phyloP scores from a whole-genome alignment of 257 asterid species.

The Jasminum sambac region DNA sequence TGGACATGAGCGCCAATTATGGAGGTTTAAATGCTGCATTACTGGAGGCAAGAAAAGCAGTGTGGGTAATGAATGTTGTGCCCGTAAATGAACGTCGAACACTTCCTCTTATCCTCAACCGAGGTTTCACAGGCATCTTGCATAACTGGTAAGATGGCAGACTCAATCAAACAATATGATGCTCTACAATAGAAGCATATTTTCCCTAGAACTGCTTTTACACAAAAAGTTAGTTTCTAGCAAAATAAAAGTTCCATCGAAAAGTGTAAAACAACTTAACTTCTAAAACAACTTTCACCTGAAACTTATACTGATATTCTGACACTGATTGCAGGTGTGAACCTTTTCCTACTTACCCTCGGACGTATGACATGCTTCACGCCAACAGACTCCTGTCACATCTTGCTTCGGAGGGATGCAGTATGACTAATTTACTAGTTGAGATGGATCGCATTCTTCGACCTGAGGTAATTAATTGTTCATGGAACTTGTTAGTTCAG shows the following conservation, averaged over 20 bases:
- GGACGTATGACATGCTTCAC: constrained; percentile 90
- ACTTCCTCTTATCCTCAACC: constrained; percentile 76
- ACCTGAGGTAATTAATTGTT: constrained; percentile 79
- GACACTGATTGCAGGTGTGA: constrained; percentile 65
- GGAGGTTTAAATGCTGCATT: constrained; percentile 81
- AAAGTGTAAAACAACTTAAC: background rate
- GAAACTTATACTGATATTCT: constrained; percentile 8
- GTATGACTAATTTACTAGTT: constrained; percentile 50
- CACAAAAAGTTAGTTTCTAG: background rate
- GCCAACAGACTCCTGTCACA: constrained; percentile 75
- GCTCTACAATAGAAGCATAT: background rate
- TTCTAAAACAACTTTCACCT: constrained; percentile 1
- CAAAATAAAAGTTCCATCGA: background rate
- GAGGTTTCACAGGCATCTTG: constrained; percentile 72
- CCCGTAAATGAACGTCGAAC: constrained; percentile 67
- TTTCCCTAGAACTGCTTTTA: background rate
- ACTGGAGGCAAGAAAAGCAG: constrained; percentile 69
- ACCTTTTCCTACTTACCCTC: constrained; percentile 94
- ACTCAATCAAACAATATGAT: background rate
- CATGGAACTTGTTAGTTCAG: background rate
- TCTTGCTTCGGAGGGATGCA: constrained; percentile 57
- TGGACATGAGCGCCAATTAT: constrained; percentile 92
- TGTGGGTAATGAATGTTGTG: constrained; percentile 95
- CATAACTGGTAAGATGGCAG: constrained; percentile 70
- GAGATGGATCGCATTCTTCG: constrained; percentile 96